Evolutionary conservation across 164 flowering plant genomes (phyloP), one percentile per base, ranked within the genome.

Genomic region (Saururus chinensis): DNA sequence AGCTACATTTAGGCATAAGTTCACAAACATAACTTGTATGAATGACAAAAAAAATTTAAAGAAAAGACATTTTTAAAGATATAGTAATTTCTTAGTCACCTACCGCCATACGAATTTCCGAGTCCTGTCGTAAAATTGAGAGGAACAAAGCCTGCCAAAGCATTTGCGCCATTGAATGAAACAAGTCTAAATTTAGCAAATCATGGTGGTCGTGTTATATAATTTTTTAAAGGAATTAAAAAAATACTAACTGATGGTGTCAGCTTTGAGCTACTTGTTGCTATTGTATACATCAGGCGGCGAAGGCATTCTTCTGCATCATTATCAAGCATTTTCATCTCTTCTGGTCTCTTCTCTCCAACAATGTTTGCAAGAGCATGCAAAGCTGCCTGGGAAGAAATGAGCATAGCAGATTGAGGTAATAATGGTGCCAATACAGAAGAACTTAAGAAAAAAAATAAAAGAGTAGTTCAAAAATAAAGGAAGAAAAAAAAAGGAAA

Each of bases 91-190:
- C 45, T 41, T 12, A 12, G 49, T 45, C 17, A 17, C 86, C 80
- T 70, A 89, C 98, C 79, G 89, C 98, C 70, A 84, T 54, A 55
- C 98, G 96, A 68, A 81, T 66, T 73, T 88, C 96, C 59, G 90
- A 62, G 24, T 76, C 93, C 70, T 88, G 93, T 66, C 80, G 83
- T 71, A 89, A 78, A 75, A 85, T 69, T 56, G 93, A 84, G 41
- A 85, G 71, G 56, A 89, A 75, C 42, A 87, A 76, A 56, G 90
- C 96, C 98, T 86, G 92, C 69, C 56, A 74, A 72, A 66, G 60
- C 56, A 53, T 67, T 12, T 37, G 64, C 37, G n/a, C 59, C 52
- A n/a, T 19, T 26, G 19, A 24, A 20, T 51, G 21, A 62, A 7
- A 26, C 19, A 26, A 20, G 21, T 14, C 9, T 40, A 51, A 26